Evolutionary conservation across 148 eudicot genomes (phyloP).

Genomic region (Amaranthus cruentus): DNA sequence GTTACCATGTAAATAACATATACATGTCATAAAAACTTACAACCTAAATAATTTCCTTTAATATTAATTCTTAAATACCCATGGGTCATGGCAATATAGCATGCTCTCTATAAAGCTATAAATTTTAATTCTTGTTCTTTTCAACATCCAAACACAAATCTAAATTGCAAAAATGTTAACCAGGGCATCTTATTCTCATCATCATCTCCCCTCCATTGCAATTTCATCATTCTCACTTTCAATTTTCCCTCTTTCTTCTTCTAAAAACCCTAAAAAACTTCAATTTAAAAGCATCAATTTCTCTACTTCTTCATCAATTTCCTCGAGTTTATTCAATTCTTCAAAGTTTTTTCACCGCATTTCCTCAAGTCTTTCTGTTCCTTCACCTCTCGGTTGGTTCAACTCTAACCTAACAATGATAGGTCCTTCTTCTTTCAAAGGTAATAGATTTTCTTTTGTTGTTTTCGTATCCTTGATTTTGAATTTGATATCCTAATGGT

Average conservation of each 20-base stretch:
- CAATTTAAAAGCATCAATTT: conserved; percentile 15
- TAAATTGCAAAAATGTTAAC: conserved; percentile 14
- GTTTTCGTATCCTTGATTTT: neutral
- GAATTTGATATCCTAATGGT: neutral
- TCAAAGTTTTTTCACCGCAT: conserved; percentile 4
- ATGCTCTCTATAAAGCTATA: too few species aligned
- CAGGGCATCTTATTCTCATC: conserved; percentile 24
- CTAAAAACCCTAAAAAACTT: conserved; percentile 10
- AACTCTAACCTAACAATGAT: conserved; percentile 20
- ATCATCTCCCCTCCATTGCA: conserved; percentile 28
- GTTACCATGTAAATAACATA: too few species aligned
- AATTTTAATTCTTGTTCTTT: neutral
- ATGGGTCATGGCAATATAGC: too few species aligned
- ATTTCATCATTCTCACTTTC: conserved; percentile 13
- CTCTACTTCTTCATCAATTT: conserved; percentile 12
- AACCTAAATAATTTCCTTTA: too few species aligned
- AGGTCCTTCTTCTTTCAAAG: conserved; percentile 29
- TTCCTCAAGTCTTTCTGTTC: conserved; percentile 12
- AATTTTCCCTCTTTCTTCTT: conserved; percentile 16
- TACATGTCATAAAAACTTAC: too few species aligned
- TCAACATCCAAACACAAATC: neutral
- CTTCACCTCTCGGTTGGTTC: conserved; percentile 9
- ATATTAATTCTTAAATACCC: too few species aligned
- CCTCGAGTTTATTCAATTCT: neutral
- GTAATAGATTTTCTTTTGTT: conserved; percentile 23